A percentile compares a stretch with the other conserved stretches of the same genome.
Evolutionary conservation across 257 asterid genomes (phyloP).

Genomic region (Nicotiana tabacum): DNA sequence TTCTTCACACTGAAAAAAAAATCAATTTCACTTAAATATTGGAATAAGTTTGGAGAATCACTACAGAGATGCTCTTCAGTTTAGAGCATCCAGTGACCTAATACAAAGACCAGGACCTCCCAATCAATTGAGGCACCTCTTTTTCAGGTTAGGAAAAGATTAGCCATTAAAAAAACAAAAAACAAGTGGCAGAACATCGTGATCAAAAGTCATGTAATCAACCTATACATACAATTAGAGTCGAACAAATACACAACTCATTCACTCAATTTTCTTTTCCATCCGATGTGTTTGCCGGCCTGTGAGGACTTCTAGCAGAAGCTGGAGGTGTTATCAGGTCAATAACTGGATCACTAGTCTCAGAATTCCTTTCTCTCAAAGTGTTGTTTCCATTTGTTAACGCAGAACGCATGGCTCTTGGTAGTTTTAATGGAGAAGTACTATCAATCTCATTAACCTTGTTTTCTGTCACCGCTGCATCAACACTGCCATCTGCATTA

Average conservation of each 20-base stretch:
- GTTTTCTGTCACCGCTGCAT: constrained; percentile 33
- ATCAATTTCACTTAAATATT: neutral
- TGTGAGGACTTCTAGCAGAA: constrained; percentile 34
- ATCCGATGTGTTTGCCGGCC: constrained; percentile 24
- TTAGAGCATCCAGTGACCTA: neutral
- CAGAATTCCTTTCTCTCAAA: constrained; percentile 65
- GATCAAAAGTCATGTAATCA: neutral
- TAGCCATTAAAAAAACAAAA: neutral
- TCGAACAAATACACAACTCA: constrained; percentile 1
- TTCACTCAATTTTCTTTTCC: constrained; percentile 60
- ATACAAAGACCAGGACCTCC: constrained; percentile 7
- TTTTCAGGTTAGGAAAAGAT: constrained; percentile 3
- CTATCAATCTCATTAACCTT: constrained; percentile 16
- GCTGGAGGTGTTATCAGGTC: constrained; percentile 24
- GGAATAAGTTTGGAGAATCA: neutral
- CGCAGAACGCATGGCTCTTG: constrained; percentile 66
- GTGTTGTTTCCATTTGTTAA: constrained; percentile 36
- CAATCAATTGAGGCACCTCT: constrained; percentile 8
- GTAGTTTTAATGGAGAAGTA: constrained; percentile 47
- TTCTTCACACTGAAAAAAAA: neutral
- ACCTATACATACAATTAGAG: neutral
- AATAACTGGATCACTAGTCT: constrained; percentile 24
- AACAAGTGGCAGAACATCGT: constrained; percentile 3
- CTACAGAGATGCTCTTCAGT: constrained; percentile 8
- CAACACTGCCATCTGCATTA: constrained; percentile 27